Evolutionary conservation across 805 yeast genomes (phyloP), one percentile per base, ranked within the genome.

Genomic region (Schwanniomyces pseudopolymorphus): DNA sequence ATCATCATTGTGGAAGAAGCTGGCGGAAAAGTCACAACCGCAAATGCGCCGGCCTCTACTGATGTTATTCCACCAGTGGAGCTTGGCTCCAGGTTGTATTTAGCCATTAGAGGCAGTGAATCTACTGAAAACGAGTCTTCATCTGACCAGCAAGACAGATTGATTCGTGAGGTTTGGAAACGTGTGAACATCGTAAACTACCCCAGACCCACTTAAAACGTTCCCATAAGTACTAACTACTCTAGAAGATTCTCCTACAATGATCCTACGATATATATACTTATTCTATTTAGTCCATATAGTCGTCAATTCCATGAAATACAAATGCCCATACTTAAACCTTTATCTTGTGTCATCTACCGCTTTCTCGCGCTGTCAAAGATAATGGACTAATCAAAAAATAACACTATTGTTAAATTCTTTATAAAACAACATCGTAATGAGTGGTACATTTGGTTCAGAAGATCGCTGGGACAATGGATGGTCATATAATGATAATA

Each of bases 391-490:
- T 31, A 31, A 31, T 7, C 11, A 7, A 31, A 27, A 31, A 14
- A 31, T 31, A 31, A 31, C 16, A 31, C 6, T 7, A 17, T 8
- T 10, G n/a, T n/a, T 28, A 13, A 13, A 3, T 14, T 17, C 11
- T 14, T 31, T 4, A 20, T 16, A 14, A n/a, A 6, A 31, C 6
- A 6, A 31, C 16, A 20, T 19, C 16, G 47, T 47, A 48, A 56
- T 48, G 46, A 50, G 46, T 42, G 50, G 51, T 44, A 38, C 57
- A 37, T 58, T 47, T 37, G 47, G 50, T 6, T 37, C 58, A 3
- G 64, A 63, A 17, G 74, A 70, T 47, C 71, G 72, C 2, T 71
- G 74, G 67, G 70, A 63, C 43, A 70, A 70, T 48, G 74, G 72
- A 21, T 69, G 75, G 75, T 61, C 66, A 14, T 46, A 52, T 10